Evolutionary conservation across 192 early-diverging fungal genomes (phyloP), one percentile per base, ranked within the genome.

Genomic region (Coemansia erecta): DNA sequence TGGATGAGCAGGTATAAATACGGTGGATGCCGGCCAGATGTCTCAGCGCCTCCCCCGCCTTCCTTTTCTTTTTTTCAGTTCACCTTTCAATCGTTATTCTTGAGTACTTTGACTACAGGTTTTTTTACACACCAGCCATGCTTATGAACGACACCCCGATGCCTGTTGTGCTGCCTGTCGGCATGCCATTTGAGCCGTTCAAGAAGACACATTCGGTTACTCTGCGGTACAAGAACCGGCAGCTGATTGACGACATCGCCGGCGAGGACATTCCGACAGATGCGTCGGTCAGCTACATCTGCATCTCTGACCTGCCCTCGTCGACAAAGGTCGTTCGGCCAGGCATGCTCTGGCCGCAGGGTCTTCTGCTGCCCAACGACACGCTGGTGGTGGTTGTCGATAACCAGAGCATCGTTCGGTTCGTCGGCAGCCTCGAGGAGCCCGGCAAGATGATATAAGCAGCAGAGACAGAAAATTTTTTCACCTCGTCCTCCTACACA

Each of bases 191-290:
- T 57, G 74, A 66, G 60, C 68, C 68, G 13, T 67, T 66, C 53
- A 58, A 63, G 28, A 33, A 61, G 17, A 62, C 41, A 37, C 74
- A 77, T 26, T 43, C 47, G 0, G 40, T 70, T 60, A 61, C 68
- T 26, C 40, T 70, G 17, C 63, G 73, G 11, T 77, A 77, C 53
- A 66, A 44, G 12, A 22, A 59, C 39, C 73, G 73, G 10, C 56
- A 49, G 53, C 56, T 77, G 3, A 53, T 77, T 15, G 73, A 77
- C 64, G 73, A 77, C 33, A 51, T 77, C 21, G 73, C 73, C 1
- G 73, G 73, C 31, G 73, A 77, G 56, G 60, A 58, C 35, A 35
- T 69, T 1, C 63, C 66, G 21, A 48, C 31, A 2, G 65, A 28
- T 22, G 51, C 39, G 17, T 23, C 12, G 2, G 15, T 28, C 10